Conservation (phyloP, 495 filamentous ascomycete genomes). For the Aspergillus ellipticus region DNA sequence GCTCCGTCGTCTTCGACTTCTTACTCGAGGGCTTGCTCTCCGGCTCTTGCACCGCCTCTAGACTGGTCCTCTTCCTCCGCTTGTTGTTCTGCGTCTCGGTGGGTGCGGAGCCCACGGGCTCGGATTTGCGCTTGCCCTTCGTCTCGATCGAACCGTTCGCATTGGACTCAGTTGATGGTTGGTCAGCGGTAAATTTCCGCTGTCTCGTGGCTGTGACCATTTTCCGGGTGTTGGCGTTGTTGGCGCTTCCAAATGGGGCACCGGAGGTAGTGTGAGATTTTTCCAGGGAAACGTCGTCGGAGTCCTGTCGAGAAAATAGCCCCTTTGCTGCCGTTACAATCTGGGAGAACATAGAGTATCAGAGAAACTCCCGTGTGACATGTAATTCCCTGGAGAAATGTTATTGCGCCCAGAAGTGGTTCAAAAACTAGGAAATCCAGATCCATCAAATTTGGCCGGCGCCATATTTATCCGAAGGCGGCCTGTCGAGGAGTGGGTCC, state of each 20-base stretch:
- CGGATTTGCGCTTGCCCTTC: slow-evolving; percentile 38
- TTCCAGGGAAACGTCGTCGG: slow-evolving; percentile 16
- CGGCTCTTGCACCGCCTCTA: slow-evolving; percentile 20
- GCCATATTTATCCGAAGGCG: slow-evolving; percentile 32
- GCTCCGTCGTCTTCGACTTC: slow-evolving; percentile 2
- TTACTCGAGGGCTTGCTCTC: slow-evolving; percentile 7
- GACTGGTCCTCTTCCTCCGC: slow-evolving; percentile 33
- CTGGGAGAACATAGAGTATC: slow-evolving; percentile 41
- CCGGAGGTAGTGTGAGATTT: slow-evolving; percentile 16
- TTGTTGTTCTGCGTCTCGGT: slow-evolving; percentile 28
- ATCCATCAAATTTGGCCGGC: slow-evolving; percentile 38
- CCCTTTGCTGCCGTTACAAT: slow-evolving; percentile 45
- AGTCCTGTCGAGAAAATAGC: slow-evolving; percentile 34
- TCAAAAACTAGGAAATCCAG: slow-evolving; percentile 4
- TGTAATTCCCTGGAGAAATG: slow-evolving; percentile 13
- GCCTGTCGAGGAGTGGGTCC: neutral
- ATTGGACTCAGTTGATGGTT: slow-evolving; percentile 13
- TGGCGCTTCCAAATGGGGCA: slow-evolving; percentile 10
- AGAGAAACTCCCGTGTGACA: slow-evolving; percentile 8
- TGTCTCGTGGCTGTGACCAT: slow-evolving; percentile 40
- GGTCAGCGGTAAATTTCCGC: slow-evolving; percentile 18
- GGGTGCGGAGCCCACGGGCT: slow-evolving; percentile 16
- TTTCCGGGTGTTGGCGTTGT: slow-evolving; percentile 15
- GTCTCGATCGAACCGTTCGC: slow-evolving; percentile 15
- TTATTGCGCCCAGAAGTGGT: slow-evolving; percentile 15